Base-by-base conservation (phyloP, 805 yeast species). In the Candida mattraensis region DNA sequence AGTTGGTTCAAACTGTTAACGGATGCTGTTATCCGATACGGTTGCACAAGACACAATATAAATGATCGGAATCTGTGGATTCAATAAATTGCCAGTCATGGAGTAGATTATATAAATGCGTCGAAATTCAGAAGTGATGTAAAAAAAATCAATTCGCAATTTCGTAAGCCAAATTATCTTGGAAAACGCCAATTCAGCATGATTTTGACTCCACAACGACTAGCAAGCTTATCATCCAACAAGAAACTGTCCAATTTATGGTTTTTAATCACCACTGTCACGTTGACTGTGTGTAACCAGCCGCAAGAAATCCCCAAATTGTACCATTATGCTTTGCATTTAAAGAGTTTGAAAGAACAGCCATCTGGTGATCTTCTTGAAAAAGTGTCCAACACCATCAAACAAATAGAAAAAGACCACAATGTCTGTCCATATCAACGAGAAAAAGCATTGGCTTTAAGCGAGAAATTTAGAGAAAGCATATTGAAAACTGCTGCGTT, bases 211-310 rank as follows among this genome's bases (percentile, higher is more conserved):
- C 68, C 84, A 1, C 74, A 72, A 37, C 61, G 86, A 39, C 63
- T 83, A n/a, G 67, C 66, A 0, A 60, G 61, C 36, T 58, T 83
- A 19, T 74, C 83, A 1, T 57, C 68, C 24, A 76, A 76, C 54
- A 82, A 85, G 1, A 59, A 60, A 8, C 67, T 87, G 18, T 61
- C 67, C 26, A 64, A 69, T 44, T 54, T 74, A 15, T 89, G 96
- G 96, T 85, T 80, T 54, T 63, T 78, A 24, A 64, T 87, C 14
- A 91, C 95, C 0, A 84, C 93, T 7, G 84, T 91, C 0, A 76
- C 94, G 7, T 69, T 88, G 31, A 76, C 91, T 2, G 88, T 82
- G 5, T 81, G 91, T 51, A 89, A 89, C 53, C 75, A 73, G 42
- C 95, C 96, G 0, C 76, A 80, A 33, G 96, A 85, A 44, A 75